Evolutionary conservation across 2,329 filamentous ascomycete species (phyloP).

Genomic region (Coniochaeta hoffmannii): DNA sequence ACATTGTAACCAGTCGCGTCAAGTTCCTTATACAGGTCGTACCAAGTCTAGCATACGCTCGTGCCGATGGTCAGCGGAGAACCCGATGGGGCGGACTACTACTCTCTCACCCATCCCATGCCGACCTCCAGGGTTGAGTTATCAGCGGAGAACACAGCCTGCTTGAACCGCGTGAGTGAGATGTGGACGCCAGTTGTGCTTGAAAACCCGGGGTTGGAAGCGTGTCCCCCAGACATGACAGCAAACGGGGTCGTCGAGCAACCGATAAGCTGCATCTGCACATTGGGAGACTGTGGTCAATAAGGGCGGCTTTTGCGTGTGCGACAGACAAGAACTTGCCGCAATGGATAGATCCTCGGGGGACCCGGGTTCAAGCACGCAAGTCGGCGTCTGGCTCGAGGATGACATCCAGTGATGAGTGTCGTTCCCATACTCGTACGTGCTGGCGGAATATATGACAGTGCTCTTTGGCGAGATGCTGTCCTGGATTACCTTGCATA

Average conservation of each 20-base stretch:
- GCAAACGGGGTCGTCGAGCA: conserved; percentile 15
- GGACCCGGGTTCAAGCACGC: not conserved
- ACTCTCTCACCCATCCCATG: conserved; percentile 12
- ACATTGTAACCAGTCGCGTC: conserved; percentile 15
- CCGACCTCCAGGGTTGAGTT: conserved; percentile 14
- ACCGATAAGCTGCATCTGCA: conserved; percentile 14
- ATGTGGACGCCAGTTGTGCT: conserved; percentile 19
- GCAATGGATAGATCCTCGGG: not conserved
- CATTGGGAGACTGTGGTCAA: not conserved
- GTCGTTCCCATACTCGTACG: not conserved
- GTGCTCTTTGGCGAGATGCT: not conserved
- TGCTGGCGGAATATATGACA: not conserved
- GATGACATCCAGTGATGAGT: not conserved
- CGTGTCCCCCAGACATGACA: conserved; percentile 17
- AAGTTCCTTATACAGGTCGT: conserved; percentile 14
- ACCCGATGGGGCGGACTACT: not conserved
- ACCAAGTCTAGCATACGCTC: conserved; percentile 11
- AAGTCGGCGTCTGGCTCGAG: not conserved
- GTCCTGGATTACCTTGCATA: not conserved
- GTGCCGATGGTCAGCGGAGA: not conserved
- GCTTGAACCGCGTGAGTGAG: conserved; percentile 12
- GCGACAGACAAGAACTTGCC: not conserved
- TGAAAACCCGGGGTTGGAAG: conserved; percentile 18
- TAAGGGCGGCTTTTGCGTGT: not conserved
- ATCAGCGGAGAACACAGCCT: conserved; percentile 13